Evolutionary conservation across 345 rosid genomes (phyloP), one percentile per base, ranked within the genome.

Genomic region (Bretschneidera sinensis): DNA sequence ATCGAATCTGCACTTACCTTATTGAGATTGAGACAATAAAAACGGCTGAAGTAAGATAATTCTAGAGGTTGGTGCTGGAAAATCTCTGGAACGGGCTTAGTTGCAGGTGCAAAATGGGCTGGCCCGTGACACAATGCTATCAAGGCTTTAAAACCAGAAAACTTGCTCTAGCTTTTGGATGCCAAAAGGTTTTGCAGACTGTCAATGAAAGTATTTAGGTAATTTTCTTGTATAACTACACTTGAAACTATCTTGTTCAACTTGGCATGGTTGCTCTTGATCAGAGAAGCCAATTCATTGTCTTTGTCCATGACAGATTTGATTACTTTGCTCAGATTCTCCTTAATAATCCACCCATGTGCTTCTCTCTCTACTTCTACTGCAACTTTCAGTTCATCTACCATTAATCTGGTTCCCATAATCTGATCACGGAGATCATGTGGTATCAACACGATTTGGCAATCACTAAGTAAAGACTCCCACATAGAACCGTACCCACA

Each of bases 401-500:
- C 74, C 72, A 75, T 17, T 35, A 79, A 47, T 55, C 81, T 82
- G 0, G 84, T 58, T 58, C 55, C 75, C 69, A 82, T 33, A 17
- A 77, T 66, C 34, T 83, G 87, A 60, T 83, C 84, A 31, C 54
- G 35, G 24, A 79, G 39, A 39, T n/a, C n/a, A n/a, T 55, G 61
- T 2, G 84, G 84, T 54, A 83, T 51, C 63, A 74, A 67, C 5
- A 82, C 77, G 56, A 77, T 62, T 43, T 64, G 78, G 17, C 79
- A 71, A 31, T 71, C 68, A 48, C 72, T 68, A 57, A 68, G n/a
- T 35, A 79, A 65, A 57, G 77, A 63, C 48, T 77, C 84, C 87
- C 78, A 79, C 77, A 75, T 70, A 2, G 85, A 64, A 14, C 79
- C 79, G 28, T 65, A 70, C 8, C 85, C 83, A 13, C 76, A 65